Percentiles rank a stretch among this genome's conserved stretches.
These are phyloP conservation scores for Rhodomyrtus tomentosa DNA, from an alignment of 345 rosid species.

Conservation along the genomic window DNA sequence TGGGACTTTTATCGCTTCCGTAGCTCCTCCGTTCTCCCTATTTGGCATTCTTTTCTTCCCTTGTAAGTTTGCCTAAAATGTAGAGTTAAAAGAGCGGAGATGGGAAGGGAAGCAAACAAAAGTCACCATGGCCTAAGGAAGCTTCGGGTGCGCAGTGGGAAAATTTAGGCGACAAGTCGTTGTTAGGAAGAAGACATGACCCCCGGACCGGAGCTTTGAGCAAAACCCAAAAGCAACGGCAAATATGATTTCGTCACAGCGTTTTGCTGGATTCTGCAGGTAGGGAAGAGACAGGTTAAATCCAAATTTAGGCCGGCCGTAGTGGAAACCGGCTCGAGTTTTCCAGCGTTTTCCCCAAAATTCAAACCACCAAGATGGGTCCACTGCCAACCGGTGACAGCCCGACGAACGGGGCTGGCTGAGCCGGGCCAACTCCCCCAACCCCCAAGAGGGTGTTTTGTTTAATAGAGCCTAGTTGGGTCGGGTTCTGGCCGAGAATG, in stretches of 20 bases:
- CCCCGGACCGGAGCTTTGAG: neutral
- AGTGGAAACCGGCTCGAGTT: neutral
- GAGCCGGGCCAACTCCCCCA: neutral
- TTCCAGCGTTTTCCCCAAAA: neutral
- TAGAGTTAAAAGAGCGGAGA: neutral
- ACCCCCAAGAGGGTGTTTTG: neutral
- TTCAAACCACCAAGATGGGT: neutral
- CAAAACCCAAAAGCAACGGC: neutral
- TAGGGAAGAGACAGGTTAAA: neutral
- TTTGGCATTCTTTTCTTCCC: neutral
- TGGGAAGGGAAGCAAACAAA: neutral
- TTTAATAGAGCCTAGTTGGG: neutral
- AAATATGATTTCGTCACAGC: neutral
- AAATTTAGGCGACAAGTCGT: neutral
- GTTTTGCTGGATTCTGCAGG: neutral
- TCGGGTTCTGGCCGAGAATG: neutral
- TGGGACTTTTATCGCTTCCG: neutral
- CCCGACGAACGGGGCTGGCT: neutral
- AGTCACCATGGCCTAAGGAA: neutral
- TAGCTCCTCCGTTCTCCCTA: neutral
- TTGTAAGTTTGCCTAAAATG: neutral
- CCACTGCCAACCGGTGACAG: neutral
- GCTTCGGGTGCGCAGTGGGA: no score
- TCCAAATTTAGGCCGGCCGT: neutral
- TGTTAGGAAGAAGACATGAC: neutral